Conservation (phyloP, 2,329 filamentous ascomycete genomes). For the Cryphonectria radicalis region DNA sequence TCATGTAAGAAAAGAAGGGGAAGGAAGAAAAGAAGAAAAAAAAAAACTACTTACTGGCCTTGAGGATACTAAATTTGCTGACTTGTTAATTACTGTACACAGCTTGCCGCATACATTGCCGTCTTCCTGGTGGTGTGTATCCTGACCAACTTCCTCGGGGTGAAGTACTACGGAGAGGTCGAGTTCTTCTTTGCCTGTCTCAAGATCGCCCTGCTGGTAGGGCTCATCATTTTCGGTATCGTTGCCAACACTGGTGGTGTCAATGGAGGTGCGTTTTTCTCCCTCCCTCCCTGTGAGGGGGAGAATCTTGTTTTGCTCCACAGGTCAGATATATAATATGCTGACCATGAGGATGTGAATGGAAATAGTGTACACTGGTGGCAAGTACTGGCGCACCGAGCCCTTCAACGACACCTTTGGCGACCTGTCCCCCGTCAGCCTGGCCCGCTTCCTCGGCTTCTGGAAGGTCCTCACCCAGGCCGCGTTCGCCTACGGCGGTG, state of each 20-base stretch:
- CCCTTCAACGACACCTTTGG: constrained; percentile 27
- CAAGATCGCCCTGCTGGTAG: constrained; percentile 25
- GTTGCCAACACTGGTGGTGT: constrained; percentile 60
- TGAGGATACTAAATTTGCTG: neutral
- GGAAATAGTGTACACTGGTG: constrained; percentile 25
- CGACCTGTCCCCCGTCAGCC: constrained; percentile 17
- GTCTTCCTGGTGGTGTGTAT: constrained; percentile 31
- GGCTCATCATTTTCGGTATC: constrained; percentile 64
- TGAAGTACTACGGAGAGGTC: constrained; percentile 27
- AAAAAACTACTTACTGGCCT: too few relatives aligned
- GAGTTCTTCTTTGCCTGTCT: constrained; percentile 28
- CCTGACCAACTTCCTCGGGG: constrained; percentile 29
- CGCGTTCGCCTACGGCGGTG: constrained; percentile 29
- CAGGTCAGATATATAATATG: too few relatives aligned
- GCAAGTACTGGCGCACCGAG: constrained; percentile 29
- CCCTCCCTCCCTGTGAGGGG: too few relatives aligned
- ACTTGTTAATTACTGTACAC: neutral
- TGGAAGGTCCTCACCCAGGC: constrained; percentile 29
- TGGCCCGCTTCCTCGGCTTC: constrained; percentile 26
- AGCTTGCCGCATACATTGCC: constrained; percentile 29
- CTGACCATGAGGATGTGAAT: neutral
- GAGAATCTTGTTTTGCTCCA: too few relatives aligned
- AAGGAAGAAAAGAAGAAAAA: too few relatives aligned
- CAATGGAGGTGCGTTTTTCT: constrained; percentile 12
- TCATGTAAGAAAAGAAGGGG: constrained; percentile 17